phyloP scores from a whole-genome alignment of 2,329 filamentous ascomycete genomes.

The Penicillium sclerotigenum region DNA sequence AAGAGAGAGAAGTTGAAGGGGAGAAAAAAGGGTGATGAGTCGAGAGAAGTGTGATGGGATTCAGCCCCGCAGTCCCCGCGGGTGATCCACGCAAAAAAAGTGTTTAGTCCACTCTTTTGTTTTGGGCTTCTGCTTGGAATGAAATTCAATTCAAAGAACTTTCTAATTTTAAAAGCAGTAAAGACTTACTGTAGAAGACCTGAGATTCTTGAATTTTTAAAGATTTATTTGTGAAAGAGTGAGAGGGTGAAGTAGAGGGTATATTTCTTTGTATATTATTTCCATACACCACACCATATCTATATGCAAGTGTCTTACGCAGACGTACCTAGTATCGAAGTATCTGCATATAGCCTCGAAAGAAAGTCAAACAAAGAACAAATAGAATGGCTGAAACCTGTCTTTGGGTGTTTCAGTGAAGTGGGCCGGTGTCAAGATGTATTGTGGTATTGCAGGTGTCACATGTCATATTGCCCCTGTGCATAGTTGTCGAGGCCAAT shows the following conservation, averaged over 20 bases:
- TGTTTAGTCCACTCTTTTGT: not conserved
- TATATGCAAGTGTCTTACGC: too few species aligned
- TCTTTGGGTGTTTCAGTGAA: not conserved
- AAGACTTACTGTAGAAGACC: not conserved
- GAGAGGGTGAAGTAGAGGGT: not conserved
- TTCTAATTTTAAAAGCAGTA: not conserved
- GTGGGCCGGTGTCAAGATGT: not conserved
- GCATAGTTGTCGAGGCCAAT: too few species aligned
- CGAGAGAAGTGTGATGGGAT: slow-evolving; percentile 20
- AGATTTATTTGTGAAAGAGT: not conserved
- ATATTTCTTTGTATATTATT: not conserved
- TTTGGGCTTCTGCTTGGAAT: not conserved
- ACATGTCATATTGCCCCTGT: too few species aligned
- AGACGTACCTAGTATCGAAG: not conserved
- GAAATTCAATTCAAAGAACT: not conserved
- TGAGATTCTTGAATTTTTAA: not conserved
- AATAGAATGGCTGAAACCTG: not conserved
- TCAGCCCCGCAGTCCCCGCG: slow-evolving; percentile 27
- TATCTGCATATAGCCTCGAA: not conserved
- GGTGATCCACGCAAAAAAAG: slow-evolving; percentile 13
- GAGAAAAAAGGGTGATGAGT: slow-evolving; percentile 11
- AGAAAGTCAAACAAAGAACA: not conserved
- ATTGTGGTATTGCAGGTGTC: not conserved
- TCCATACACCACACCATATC: not conserved
- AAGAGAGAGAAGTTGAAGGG: slow-evolving; percentile 9